These are phyloP conservation scores for Kluyveromyces siamensis DNA, from an alignment of 805 yeast genomes.

Conservation along the genomic window DNA sequence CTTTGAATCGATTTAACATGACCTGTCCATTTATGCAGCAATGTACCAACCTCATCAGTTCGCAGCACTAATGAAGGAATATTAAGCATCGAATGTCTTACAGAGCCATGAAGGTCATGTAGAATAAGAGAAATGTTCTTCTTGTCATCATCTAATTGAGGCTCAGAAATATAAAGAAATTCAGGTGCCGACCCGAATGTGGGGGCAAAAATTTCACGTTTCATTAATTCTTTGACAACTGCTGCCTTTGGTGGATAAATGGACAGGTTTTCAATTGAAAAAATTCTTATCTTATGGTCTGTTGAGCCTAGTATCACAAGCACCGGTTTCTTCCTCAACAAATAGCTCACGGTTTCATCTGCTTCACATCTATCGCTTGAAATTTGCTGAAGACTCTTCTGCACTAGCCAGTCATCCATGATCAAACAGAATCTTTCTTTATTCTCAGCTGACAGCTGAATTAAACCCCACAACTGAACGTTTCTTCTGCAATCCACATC, in stretches of 20 bases:
- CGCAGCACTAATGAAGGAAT: slow-evolving; percentile 15
- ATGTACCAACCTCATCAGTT: slow-evolving; percentile 12
- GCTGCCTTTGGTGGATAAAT: slow-evolving; percentile 48
- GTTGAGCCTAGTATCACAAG: slow-evolving; percentile 34
- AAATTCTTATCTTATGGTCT: slow-evolving; percentile 35
- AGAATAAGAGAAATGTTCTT: slow-evolving; percentile 32
- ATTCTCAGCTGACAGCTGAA: slow-evolving; percentile 21
- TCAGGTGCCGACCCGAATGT: slow-evolving; percentile 27
- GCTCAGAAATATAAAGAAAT: slow-evolving; percentile 30
- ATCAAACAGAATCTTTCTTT: slow-evolving; percentile 30
- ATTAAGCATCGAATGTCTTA: slow-evolving; percentile 28
- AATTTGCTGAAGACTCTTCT: slow-evolving; percentile 15
- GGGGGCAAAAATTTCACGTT: slow-evolving; percentile 15
- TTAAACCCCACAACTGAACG: slow-evolving; percentile 48
- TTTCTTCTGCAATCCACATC: slow-evolving; percentile 50
- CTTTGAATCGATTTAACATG: slow-evolving; percentile 72
- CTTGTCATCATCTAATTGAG: slow-evolving; percentile 18
- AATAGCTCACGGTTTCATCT: slow-evolving; percentile 17
- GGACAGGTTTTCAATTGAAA: slow-evolving; percentile 42
- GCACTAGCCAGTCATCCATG: slow-evolving; percentile 33
- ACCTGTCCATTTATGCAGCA: slow-evolving; percentile 65
- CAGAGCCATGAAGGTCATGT: slow-evolving; percentile 37
- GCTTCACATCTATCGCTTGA: slow-evolving; percentile 3
- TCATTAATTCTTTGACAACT: slow-evolving; percentile 30
- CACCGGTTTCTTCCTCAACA: slow-evolving; percentile 31